Conservation (phyloP, 306 rosid genomes). For the Mimosa bimucronata region DNA sequence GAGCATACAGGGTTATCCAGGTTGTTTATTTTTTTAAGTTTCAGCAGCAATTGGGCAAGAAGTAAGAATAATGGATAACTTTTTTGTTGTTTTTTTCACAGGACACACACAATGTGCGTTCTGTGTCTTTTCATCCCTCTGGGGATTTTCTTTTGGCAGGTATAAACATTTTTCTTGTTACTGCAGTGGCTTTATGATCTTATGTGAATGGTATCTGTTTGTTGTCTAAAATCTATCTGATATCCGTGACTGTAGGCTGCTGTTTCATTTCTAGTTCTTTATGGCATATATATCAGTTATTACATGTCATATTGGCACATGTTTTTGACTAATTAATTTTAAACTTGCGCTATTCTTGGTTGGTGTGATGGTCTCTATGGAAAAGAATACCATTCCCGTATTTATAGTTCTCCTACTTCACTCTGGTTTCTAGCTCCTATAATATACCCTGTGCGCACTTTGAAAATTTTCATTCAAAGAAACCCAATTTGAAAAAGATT, state of each 20-base stretch:
- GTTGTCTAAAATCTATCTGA: slow-evolving; percentile 17
- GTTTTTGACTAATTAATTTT: slow-evolving; percentile 3
- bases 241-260: slow-evolving; percentile 8
- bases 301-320: neutral
- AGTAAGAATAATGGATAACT: slow-evolving; percentile 18
- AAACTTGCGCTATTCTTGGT: slow-evolving; percentile 3
- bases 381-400: neutral
- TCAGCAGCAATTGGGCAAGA: slow-evolving; percentile 33
- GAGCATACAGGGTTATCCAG: slow-evolving; percentile 92
- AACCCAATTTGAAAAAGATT: neutral
- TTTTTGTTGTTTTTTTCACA: slow-evolving; percentile 38
- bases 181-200: slow-evolving; percentile 10
- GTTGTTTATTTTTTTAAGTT: slow-evolving; percentile 46
- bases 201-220: neutral
- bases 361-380: slow-evolving; percentile 11
- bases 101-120: slow-evolving; percentile 96
- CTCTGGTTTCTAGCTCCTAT: slow-evolving; percentile 18
- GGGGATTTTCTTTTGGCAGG: slow-evolving; percentile 95
- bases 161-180: slow-evolving; percentile 38
- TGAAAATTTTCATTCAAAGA: slow-evolving; percentile 18
- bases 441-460: slow-evolving; percentile 21
- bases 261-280: neutral
- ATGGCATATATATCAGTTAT: slow-evolving; percentile 25
- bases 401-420: slow-evolving; percentile 11
- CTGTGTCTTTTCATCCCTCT: slow-evolving; percentile 88